Base-by-base conservation (phyloP, 805 yeast species). In the Candida boidinii region DNA sequence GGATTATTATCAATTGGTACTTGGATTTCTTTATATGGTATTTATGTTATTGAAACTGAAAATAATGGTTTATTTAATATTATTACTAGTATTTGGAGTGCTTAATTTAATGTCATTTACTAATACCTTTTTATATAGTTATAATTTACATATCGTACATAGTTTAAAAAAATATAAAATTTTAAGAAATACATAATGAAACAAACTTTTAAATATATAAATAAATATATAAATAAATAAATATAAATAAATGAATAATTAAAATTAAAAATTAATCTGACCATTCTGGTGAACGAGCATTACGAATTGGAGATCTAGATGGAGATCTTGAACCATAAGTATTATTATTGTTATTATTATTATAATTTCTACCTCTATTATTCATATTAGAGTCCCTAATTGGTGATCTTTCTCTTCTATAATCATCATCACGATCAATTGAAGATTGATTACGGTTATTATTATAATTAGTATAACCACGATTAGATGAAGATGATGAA, bases 31-130 rank as follows among this genome's bases (percentile, higher is more conserved):
- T 71, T 76, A 16, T 83, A 79, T 54, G 94, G 94, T 36, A 53
- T 81, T 28, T 83, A 79, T 54, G 63, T 69, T 39, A 61, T 82
- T 37, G 92, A 82, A 57, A 69, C 76, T 30, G 34, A 31, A 16
- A 20, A 31, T 44, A 77, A 76, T 48, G 98, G 98, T 6, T 44
- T 90, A 23, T 68, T 76, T 36, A 85, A 78, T 36, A 65, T 90
- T 35, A 48, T 84, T 26, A 52, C 60, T 40, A 66, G 64, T 46
- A 44, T 83, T 31, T 88, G 95, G 95, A 50, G 44, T 28, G 71
- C 76, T 23, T 46, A 23, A 29, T 64, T 17, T n/a, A 26, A 4
- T 15, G n/a, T n/a, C n/a, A n/a, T n/a, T n/a, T n/a, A n/a, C n/a
- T n/a, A n/a, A n/a, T n/a, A n/a, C n/a, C n/a, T n/a, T n/a, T n/a